phyloP scores from a whole-genome alignment of 2,329 filamentous ascomycete genomes.

The Penicillium oxalicum region DNA sequence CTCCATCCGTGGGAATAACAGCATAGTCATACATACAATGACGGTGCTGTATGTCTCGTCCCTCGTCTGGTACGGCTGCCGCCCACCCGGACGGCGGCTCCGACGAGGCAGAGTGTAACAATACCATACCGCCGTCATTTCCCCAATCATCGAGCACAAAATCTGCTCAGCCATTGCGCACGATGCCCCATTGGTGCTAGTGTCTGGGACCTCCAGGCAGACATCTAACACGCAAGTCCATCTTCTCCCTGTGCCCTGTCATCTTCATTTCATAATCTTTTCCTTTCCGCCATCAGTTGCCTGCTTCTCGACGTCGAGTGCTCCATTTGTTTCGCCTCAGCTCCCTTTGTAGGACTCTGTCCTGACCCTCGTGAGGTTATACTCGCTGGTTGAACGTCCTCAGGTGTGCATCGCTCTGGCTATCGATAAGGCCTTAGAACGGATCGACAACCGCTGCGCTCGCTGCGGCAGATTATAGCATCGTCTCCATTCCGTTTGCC shows the following conservation, averaged over 20 bases:
- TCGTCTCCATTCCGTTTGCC: no score
- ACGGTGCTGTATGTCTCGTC: no score
- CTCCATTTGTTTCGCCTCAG: background rate
- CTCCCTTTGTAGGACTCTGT: no score
- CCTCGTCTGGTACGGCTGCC: no score
- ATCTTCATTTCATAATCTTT: slow-evolving; percentile 17
- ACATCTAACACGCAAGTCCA: slow-evolving; percentile 25
- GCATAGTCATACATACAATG: no score
- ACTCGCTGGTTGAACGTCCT: no score
- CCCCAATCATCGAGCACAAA: slow-evolving; percentile 8
- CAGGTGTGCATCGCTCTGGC: no score
- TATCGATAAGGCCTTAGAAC: no score
- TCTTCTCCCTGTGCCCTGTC: slow-evolving; percentile 12
- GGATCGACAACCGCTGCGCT: no score
- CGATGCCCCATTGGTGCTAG: slow-evolving; percentile 21
- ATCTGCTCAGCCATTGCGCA: slow-evolving; percentile 18
- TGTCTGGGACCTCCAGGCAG: slow-evolving; percentile 35
- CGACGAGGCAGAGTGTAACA: background rate
- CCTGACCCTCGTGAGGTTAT: no score
- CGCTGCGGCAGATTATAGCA: no score
- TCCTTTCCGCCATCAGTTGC: slow-evolving; percentile 7
- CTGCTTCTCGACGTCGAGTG: background rate
- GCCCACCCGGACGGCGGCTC: background rate
- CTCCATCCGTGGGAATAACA: no score
- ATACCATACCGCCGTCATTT: background rate